phyloP scores from a whole-genome alignment of 495 filamentous ascomycete genomes.

The Apodospora peruviana region DNA sequence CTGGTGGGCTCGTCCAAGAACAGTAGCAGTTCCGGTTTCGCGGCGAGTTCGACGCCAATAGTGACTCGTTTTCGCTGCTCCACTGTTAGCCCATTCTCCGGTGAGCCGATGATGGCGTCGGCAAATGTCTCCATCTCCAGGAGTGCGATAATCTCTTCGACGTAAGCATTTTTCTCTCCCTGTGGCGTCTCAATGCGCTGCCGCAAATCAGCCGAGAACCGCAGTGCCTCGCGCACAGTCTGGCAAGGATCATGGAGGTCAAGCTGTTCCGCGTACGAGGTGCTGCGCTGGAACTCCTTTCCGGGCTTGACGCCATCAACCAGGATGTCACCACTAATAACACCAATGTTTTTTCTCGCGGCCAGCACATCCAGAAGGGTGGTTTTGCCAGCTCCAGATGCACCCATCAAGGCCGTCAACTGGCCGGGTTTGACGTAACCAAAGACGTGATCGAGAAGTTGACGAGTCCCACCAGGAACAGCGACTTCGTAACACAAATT shows the following conservation, averaged over 20 bases:
- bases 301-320: constrained; percentile 65
- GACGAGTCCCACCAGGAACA: constrained; percentile 59
- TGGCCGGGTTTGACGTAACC: constrained; percentile 76
- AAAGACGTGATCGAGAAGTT: constrained; percentile 64
- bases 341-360: constrained; percentile 69
- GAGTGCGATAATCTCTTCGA: constrained; percentile 74
- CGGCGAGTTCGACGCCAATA: constrained; percentile 82
- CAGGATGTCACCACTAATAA: constrained; percentile 66
- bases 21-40: constrained; percentile 77
- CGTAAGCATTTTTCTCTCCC: constrained; percentile 74
- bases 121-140: constrained; percentile 80
- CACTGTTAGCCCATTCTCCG: constrained; percentile 75
- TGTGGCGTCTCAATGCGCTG: constrained; percentile 65
- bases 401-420: constrained; percentile 79
- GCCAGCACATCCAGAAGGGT: constrained; percentile 77
- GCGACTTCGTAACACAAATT: constrained; percentile 76
- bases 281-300: constrained; percentile 71
- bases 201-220: constrained; percentile 76
- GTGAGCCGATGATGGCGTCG: constrained; percentile 76
- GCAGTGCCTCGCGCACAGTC: constrained; percentile 78
- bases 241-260: constrained; percentile 74
- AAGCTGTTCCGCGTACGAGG: constrained; percentile 76
- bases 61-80: constrained; percentile 88
- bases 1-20: constrained; percentile 91
- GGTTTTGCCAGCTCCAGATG: constrained; percentile 83